Evolutionary conservation across 2,329 filamentous ascomycete genomes (phyloP).

Genomic region (Trichoderma oligosporum): DNA sequence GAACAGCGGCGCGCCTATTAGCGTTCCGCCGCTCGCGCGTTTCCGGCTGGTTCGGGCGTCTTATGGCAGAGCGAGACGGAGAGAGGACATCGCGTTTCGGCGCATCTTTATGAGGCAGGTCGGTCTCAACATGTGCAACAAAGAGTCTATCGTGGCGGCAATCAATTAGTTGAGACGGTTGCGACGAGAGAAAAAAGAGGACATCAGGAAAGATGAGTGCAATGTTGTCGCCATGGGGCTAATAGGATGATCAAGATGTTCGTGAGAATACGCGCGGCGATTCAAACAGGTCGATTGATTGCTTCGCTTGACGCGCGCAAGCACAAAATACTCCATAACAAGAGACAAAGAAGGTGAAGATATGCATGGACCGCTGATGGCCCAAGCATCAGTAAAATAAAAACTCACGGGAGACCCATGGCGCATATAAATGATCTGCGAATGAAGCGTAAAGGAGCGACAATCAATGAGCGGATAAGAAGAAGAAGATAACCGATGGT

Average conservation of each 20-base stretch:
- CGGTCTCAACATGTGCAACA: constrained; percentile 44
- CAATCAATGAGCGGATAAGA: neutral
- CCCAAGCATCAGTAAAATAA: neutral
- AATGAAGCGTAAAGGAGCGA: constrained; percentile 1
- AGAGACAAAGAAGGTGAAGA: neutral
- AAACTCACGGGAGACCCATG: constrained; percentile 21
- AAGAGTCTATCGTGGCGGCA: constrained; percentile 38
- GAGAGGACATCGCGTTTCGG: constrained; percentile 31
- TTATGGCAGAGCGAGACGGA: constrained; percentile 40
- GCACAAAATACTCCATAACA: neutral
- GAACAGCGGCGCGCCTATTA: constrained; percentile 26
- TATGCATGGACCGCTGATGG: neutral
- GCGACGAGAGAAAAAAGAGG: neutral
- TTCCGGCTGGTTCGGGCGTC: constrained; percentile 34
- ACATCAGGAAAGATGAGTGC: neutral
- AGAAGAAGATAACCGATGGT: neutral
- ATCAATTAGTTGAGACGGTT: neutral
- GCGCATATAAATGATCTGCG: neutral
- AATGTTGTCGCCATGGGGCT: neutral
- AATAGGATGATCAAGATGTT: neutral
- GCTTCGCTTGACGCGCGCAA: neutral
- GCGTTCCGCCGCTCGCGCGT: constrained; percentile 31
- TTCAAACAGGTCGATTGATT: neutral
- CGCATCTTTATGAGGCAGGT: constrained; percentile 36
- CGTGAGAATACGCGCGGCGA: neutral